Evolutionary conservation across 441 rosid genomes (phyloP), one percentile per base, ranked within the genome.

Genomic region (Aquilaria agallochum): DNA sequence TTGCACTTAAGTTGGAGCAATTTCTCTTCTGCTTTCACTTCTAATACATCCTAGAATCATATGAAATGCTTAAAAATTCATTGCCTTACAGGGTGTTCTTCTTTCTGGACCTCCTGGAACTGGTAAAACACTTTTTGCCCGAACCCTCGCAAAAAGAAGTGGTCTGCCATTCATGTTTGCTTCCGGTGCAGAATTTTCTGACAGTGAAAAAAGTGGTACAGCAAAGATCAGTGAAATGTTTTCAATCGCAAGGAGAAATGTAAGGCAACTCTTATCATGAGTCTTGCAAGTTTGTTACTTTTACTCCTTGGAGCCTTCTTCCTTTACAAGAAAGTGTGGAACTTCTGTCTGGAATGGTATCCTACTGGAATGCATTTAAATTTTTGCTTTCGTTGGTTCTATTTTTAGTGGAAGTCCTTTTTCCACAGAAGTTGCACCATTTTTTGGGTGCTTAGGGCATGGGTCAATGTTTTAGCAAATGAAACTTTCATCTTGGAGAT

Each of bases 81-180:
- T 68, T 51, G 58, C 60, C 65, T 79, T 70, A 60, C 82, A 94
- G 99, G 96, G 96, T 59, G 87, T 94, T 76, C 99, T 94, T 80
- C 89, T 94, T 46, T 86, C 95, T 55, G 99, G 99, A 71, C 99
- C 96, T 63, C 99, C 99, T 68, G 99, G 99, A 74, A 94, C 99
- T n/a, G 99, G 99, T 50, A 94, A 94, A 78, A 94, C 99, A 52
- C 95, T 91, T 69, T 94, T 94, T 83, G 99, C 99, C 0, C 80
- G 99, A 68, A 86, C 99, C 56, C 94, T 94, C 65, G 80, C 99
- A 40, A 94, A 94, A 76, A 92, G 86, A 82, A 86, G 99, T 79
- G 99, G 99, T 55, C 68, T 91, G 73, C 97, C 99, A 53, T 91
- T 94, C 60, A 95, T 94, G 68, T 91, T 87, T 80, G 97, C 99